Percentiles rank a stretch among this genome's conserved stretches.
phyloP scores from a whole-genome alignment of 495 filamentous ascomycete genomes.

The Penicillium samsonianum region DNA sequence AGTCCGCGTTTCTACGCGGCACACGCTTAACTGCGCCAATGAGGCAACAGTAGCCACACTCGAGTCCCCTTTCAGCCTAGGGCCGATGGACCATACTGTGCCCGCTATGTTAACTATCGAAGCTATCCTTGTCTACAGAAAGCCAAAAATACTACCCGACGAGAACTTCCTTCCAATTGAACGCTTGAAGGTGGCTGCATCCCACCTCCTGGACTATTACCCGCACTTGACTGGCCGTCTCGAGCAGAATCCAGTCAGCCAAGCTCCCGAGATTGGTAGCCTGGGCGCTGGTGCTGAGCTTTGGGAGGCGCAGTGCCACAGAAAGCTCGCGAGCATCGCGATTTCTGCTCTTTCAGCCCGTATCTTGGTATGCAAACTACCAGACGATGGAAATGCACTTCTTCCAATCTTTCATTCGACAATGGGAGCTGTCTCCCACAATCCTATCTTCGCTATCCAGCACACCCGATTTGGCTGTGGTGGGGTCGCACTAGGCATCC shows the following conservation, averaged over 20 bases:
- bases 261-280: not conserved
- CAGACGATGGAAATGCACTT: not conserved
- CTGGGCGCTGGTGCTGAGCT: conserved; percentile 1
- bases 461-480: conserved; percentile 14
- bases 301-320: conserved; percentile 1
- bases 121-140: not conserved
- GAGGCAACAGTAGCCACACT: not conserved
- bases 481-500: conserved; percentile 12
- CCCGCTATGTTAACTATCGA: not conserved
- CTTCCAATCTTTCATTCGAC: conserved; percentile 1
- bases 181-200: not conserved
- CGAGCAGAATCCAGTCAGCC: not conserved
- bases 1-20: conserved; percentile 6
- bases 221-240: conserved; percentile 14
- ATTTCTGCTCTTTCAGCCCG: conserved; percentile 1
- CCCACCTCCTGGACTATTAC: conserved; percentile 9
- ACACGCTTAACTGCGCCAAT: conserved; percentile 8
- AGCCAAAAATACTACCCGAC: not conserved
- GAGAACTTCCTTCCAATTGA: not conserved
- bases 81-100: not conserved
- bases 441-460: conserved; percentile 11
- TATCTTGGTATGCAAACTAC: not conserved
- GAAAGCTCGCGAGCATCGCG: not conserved
- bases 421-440: not conserved
- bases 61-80: conserved; percentile 10